Percentiles rank a stretch among this genome's conserved stretches.
phyloP scores from a whole-genome alignment of 73 alveolate genomes.

The Symbiodinium natans region DNA sequence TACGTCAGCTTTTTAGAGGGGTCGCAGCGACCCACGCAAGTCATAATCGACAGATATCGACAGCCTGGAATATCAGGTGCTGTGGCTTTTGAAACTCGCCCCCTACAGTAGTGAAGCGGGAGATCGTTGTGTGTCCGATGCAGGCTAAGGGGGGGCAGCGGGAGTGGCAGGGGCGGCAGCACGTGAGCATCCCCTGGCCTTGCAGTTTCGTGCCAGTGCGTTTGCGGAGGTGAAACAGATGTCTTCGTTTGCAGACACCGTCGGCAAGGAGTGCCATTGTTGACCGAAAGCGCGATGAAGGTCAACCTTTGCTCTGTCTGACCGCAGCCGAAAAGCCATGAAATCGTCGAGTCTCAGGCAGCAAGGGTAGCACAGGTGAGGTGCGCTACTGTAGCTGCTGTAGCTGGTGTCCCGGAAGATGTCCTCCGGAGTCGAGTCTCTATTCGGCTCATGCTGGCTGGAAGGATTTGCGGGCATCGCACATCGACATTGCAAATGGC shows the following conservation, averaged over 20 bases:
- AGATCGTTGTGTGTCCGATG: too few relatives aligned
- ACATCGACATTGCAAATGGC: conserved; percentile 81
- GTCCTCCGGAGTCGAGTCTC: background rate
- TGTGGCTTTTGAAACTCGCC: too few relatives aligned
- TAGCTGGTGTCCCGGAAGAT: background rate
- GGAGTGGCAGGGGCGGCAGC: too few relatives aligned
- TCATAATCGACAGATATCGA: too few relatives aligned
- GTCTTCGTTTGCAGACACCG: conserved; percentile 62
- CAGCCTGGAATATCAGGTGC: too few relatives aligned
- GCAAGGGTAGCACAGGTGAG: background rate
- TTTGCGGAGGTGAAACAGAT: conserved; percentile 56
- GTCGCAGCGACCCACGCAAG: too few relatives aligned
- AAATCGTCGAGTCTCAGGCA: background rate
- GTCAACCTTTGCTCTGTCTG: background rate
- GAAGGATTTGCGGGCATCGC: conserved; percentile 73
- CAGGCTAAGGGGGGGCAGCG: too few relatives aligned
- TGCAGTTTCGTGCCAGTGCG: too few relatives aligned
- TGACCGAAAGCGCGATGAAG: background rate
- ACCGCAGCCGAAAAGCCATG: background rate
- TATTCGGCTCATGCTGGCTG: background rate
- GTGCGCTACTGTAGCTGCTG: background rate
- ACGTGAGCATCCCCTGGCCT: too few relatives aligned
- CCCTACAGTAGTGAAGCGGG: too few relatives aligned
- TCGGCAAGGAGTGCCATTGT: conserved; percentile 37
- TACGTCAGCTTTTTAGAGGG: too few relatives aligned